These are phyloP conservation scores for Daldinia vernicosa DNA, from an alignment of 495 filamentous ascomycete species.

Conservation along the genomic window DNA sequence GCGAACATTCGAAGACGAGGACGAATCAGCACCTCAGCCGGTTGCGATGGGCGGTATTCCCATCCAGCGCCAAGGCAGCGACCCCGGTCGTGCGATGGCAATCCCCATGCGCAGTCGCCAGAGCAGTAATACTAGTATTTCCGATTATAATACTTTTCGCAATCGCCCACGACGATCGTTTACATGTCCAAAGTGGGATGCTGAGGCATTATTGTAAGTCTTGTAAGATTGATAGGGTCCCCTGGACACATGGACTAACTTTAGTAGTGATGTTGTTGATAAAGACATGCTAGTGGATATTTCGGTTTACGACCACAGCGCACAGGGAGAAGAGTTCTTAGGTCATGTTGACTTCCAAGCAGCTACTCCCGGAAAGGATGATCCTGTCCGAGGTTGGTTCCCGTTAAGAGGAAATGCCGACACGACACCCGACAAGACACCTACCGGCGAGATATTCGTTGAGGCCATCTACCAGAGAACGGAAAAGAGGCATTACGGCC, in stretches of 20 bases:
- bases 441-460: constrained; percentile 91
- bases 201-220: constrained; percentile 92
- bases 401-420: constrained; percentile 71
- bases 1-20: constrained; percentile 62
- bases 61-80: constrained; percentile 73
- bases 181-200: constrained; percentile 93
- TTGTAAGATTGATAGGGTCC: constrained; percentile 16
- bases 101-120: constrained; percentile 96
- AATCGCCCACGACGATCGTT: constrained; percentile 66
- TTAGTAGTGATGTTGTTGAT: constrained; percentile 86
- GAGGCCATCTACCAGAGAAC: constrained; percentile 86
- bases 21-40: constrained; percentile 52
- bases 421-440: constrained; percentile 60
- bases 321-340: constrained; percentile 86
- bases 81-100: constrained; percentile 83
- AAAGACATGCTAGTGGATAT: constrained; percentile 91
- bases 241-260: constrained; percentile 49
- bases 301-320: constrained; percentile 86
- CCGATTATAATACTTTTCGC: constrained; percentile 75
- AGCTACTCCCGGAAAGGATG: constrained; percentile 69
- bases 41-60: constrained; percentile 64
- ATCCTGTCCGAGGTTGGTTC: constrained; percentile 85
- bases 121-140: constrained; percentile 87
- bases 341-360: constrained; percentile 86
- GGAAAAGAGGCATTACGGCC: constrained; percentile 93